Evolutionary conservation across 352 stramenopile species (phyloP).

Genomic region (Phytophthora sojae): DNA sequence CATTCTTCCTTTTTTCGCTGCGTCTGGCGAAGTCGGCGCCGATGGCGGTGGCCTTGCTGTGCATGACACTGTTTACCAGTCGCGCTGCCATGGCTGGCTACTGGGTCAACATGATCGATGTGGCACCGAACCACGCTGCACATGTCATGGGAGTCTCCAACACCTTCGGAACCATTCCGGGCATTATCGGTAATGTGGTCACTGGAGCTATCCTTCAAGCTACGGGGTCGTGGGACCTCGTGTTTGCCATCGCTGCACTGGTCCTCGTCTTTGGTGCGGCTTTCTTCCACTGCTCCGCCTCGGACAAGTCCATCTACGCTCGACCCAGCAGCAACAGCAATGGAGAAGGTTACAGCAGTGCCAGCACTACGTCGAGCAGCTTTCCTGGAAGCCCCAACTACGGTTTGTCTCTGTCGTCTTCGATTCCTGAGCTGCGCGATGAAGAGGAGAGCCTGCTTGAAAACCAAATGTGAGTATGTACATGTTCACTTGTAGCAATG

Average conservation of each 20-base stretch:
- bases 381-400: constrained; percentile 40
- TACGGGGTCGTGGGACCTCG: constrained; percentile 81
- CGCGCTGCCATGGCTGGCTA: constrained; percentile 82
- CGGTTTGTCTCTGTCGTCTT: constrained; percentile 39
- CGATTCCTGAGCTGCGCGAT: constrained; percentile 45
- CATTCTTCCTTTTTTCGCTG: constrained; percentile 74
- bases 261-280: constrained; percentile 74
- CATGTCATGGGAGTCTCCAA: constrained; percentile 91
- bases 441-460: constrained; percentile 68
- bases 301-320: constrained; percentile 79
- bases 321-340: constrained; percentile 8
- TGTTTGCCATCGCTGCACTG: constrained; percentile 80
- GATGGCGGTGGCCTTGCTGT: constrained; percentile 71
- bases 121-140: constrained; percentile 77
- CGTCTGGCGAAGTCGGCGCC: constrained; percentile 66
- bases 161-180: constrained; percentile 85
- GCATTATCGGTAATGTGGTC: constrained; percentile 87
- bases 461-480: constrained; percentile 36
- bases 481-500: background rate
- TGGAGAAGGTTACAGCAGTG: constrained; percentile 33
- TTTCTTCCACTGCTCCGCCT: constrained; percentile 83
- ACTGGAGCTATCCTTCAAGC: constrained; percentile 81
- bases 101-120: constrained; percentile 93
- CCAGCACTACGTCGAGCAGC: constrained; percentile 44
- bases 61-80: constrained; percentile 78